Conservation (phyloP, 2,329 filamentous ascomycete species). For the Fonsecaea monophora region DNA sequence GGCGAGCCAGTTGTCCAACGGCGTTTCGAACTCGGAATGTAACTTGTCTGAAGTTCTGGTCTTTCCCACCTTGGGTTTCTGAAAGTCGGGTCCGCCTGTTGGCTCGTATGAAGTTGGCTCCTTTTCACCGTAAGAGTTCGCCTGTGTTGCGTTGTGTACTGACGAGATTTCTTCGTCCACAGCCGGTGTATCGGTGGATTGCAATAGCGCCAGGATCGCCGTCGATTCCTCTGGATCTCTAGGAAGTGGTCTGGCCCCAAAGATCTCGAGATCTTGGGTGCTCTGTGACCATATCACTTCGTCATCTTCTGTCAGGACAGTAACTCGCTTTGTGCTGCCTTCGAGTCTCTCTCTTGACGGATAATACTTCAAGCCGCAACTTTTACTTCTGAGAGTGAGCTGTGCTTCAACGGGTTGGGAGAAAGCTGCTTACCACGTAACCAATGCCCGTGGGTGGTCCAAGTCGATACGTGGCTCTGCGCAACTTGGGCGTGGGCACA, state of each 20-base stretch:
- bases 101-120: background rate
- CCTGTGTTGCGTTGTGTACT: background rate
- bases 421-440: background rate
- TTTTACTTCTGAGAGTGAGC: background rate
- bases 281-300: background rate
- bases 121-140: background rate
- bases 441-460: background rate
- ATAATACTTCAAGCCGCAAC: background rate
- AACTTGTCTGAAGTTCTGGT: background rate
- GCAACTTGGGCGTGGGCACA: background rate
- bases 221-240: background rate
- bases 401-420: background rate
- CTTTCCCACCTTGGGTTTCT: background rate
- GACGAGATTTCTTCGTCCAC: background rate
- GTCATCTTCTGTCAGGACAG: background rate
- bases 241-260: background rate
- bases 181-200: background rate
- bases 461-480: background rate
- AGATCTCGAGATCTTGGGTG: background rate
- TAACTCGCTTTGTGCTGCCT: background rate
- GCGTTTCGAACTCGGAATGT: background rate
- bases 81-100: background rate
- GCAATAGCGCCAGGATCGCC: background rate
- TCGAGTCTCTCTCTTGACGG: background rate
- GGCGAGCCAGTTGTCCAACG: background rate